phyloP scores from a whole-genome alignment of 805 yeast genomes.

The Yamadazyma tumulicola region DNA sequence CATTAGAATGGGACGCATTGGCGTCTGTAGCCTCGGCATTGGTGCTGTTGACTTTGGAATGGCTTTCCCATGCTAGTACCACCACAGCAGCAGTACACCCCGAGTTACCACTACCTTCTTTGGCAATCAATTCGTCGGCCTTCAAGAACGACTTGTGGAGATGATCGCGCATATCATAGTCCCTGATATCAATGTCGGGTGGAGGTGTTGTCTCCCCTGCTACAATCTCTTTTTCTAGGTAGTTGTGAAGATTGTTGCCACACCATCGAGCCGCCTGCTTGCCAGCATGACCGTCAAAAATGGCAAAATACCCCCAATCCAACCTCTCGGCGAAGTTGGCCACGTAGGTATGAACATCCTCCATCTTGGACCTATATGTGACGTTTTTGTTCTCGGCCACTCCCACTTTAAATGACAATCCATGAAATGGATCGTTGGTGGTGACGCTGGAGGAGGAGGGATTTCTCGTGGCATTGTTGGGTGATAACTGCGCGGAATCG shows the following conservation, averaged over 20 bases:
- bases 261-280: conserved; percentile 92
- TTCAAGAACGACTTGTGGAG: conserved; percentile 66
- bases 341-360: conserved; percentile 90
- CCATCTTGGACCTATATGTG: conserved; percentile 85
- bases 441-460: conserved; percentile 12
- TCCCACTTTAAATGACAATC: conserved; percentile 77
- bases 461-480: too few species aligned
- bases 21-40: conserved; percentile 14
- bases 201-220: conserved; percentile 12
- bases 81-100: conserved; percentile 98
- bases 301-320: conserved; percentile 94
- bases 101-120: conserved; percentile 64
- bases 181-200: not conserved
- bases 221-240: conserved; percentile 55
- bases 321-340: conserved; percentile 87
- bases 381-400: conserved; percentile 87
- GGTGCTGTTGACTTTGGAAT: conserved; percentile 15
- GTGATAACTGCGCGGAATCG: too few species aligned
- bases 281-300: conserved; percentile 98
- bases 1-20: conserved; percentile 15
- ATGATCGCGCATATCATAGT: conserved; percentile 49
- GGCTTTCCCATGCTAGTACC: conserved; percentile 76
- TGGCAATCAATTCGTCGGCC: conserved; percentile 68
- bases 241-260: conserved; percentile 75
- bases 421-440: conserved; percentile 43